Conservation (phyloP, 495 filamentous ascomycete genomes). For the Terfezia boudieri region DNA sequence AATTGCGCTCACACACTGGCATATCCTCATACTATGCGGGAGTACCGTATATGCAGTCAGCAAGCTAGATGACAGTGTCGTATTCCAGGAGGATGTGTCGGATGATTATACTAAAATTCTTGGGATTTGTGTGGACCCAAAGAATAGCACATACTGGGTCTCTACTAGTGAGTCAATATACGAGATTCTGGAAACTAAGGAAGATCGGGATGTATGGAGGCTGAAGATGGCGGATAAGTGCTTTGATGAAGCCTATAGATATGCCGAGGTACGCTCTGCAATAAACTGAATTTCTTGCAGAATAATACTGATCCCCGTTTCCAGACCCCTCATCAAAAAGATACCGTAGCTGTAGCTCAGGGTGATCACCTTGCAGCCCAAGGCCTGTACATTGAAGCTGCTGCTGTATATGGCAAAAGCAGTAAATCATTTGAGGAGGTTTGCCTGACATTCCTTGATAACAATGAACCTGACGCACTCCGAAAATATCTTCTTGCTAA, state of each 20-base stretch:
- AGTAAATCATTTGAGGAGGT: conserved; percentile 95
- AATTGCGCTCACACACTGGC: conserved; percentile 80
- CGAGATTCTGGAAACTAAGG: conserved; percentile 73
- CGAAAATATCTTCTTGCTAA: conserved; percentile 78
- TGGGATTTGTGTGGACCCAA: conserved; percentile 63
- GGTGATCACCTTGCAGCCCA: conserved; percentile 68
- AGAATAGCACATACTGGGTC: conserved; percentile 91
- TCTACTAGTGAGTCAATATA: conserved; percentile 79
- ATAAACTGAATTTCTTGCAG: neutral
- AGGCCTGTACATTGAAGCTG: conserved; percentile 64
- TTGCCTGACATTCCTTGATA: conserved; percentile 71
- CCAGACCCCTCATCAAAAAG: conserved; percentile 45
- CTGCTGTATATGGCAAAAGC: conserved; percentile 74
- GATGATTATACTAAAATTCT: conserved; percentile 55
- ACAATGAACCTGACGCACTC: conserved; percentile 71
- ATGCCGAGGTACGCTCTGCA: conserved; percentile 32
- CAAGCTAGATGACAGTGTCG: conserved; percentile 56
- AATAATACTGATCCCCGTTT: neutral
- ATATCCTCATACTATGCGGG: conserved; percentile 64
- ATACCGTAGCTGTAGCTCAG: conserved; percentile 70
- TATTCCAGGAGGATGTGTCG: conserved; percentile 72
- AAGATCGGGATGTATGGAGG: conserved; percentile 85
- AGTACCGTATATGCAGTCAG: conserved; percentile 64
- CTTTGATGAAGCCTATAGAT: conserved; percentile 67
- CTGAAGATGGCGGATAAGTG: conserved; percentile 65